Conservation (phyloP, 2,329 filamentous ascomycete genomes). For the Fusarium algeriense region DNA sequence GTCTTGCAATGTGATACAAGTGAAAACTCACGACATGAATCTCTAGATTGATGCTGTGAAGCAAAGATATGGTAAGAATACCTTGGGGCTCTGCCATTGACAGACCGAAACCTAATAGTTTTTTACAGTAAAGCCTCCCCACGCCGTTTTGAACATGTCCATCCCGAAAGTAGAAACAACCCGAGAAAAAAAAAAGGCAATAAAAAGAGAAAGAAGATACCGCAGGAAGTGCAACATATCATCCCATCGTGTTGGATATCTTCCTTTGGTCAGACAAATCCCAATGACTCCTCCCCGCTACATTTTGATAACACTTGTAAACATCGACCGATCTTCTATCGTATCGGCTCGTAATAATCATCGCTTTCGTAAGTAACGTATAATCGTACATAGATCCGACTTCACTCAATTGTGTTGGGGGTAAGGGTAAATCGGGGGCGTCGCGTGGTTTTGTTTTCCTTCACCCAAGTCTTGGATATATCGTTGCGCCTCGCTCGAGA, state of each 20-base stretch:
- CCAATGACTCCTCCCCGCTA: not conserved
- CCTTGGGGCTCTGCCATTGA: too few relatives aligned
- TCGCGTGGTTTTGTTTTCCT: not conserved
- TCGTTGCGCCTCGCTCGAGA: slow-evolving; percentile 31
- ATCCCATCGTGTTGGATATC: not conserved
- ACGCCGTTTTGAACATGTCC: not conserved
- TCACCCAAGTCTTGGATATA: slow-evolving; percentile 23
- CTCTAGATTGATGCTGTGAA: not conserved
- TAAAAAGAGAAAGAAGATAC: too few relatives aligned
- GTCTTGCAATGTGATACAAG: not conserved
- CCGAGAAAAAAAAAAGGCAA: too few relatives aligned
- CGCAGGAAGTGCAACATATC: not conserved
- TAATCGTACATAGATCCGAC: not conserved
- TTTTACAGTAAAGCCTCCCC: accelerated
- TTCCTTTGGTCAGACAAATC: not conserved
- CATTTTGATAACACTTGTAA: not conserved
- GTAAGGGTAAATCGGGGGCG: not conserved
- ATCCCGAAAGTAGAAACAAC: accelerated
- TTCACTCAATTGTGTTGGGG: not conserved
- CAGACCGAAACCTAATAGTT: not conserved
- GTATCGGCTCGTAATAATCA: not conserved
- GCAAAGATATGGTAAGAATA: not conserved
- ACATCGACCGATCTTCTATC: not conserved
- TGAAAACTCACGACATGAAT: accelerated
- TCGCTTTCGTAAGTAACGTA: not conserved